These are phyloP conservation scores for Themeda triandra DNA, from an alignment of 176 grass and related monocot genomes.

Conservation along the genomic window DNA sequence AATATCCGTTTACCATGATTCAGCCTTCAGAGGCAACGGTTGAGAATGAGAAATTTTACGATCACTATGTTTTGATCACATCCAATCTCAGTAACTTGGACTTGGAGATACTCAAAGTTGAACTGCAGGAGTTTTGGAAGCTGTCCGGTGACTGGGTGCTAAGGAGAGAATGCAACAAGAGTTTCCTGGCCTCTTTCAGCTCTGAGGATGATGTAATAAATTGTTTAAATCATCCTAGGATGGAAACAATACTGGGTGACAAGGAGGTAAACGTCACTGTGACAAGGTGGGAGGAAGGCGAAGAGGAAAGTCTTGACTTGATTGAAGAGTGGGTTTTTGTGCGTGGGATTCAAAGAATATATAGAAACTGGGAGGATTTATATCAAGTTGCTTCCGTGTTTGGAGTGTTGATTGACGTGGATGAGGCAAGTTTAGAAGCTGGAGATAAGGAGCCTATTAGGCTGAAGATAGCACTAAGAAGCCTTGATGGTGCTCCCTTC, in stretches of 20 bases:
- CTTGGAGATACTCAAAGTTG: conserved; percentile 3
- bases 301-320: conserved; percentile 9
- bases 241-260: conserved; percentile 15
- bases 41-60: conserved; percentile 22
- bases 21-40: conserved; percentile 8
- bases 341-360: conserved; percentile 31
- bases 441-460: conserved; percentile 30
- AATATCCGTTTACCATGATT: conserved; percentile 31
- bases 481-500: conserved; percentile 7
- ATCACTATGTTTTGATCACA: conserved; percentile 20
- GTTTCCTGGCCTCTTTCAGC: conserved; percentile 33
- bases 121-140: conserved; percentile 35
- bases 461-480: conserved; percentile 28
- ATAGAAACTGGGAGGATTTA: conserved; percentile 40
- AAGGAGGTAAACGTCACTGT: conserved; percentile 19
- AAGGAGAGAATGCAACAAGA: conserved; percentile 13
- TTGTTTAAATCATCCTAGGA: conserved; percentile 18
- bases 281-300: conserved; percentile 18
- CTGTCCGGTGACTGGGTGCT: conserved; percentile 22
- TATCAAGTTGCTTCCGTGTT: conserved; percentile 38
- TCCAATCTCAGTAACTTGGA: conserved; percentile 25
- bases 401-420: conserved; percentile 33
- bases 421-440: conserved; percentile 33
- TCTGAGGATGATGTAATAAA: conserved; percentile 20
- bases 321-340: conserved; percentile 31